A percentile compares a stretch with the other conserved stretches of the same genome.
Evolutionary conservation across 2,329 filamentous ascomycete genomes (phyloP).

Genomic region (Ascosphaera aggregata): DNA sequence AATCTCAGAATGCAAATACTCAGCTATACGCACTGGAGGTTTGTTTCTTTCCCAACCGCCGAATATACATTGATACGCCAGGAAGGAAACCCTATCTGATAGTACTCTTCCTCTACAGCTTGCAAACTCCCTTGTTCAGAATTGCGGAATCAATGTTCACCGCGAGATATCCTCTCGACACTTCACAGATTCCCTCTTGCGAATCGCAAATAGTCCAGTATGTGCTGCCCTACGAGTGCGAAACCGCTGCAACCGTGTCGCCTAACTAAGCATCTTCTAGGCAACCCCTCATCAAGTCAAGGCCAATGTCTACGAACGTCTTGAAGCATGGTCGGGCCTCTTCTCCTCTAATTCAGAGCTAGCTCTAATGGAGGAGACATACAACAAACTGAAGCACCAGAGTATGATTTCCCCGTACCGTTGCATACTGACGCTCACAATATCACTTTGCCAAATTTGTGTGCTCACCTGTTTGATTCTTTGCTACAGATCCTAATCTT

Average conservation of each 20-base stretch:
- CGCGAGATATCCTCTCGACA: slow-evolving; percentile 74
- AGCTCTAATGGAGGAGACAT: slow-evolving; percentile 94
- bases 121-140: slow-evolving; percentile 75
- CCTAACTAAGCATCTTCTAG: slow-evolving; percentile 10
- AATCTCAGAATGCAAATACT: slow-evolving; percentile 86
- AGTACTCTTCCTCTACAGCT: slow-evolving; percentile 28
- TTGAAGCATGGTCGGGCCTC: slow-evolving; percentile 93
- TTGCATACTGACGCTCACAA: background rate
- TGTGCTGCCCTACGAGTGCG: slow-evolving; percentile 5
- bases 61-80: slow-evolving; percentile 1
- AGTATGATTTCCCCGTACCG: slow-evolving; percentile 20
- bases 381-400: slow-evolving; percentile 57
- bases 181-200: slow-evolving; percentile 81
- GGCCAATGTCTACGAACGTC: slow-evolving; percentile 85
- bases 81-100: slow-evolving; percentile 1
- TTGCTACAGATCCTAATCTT: slow-evolving; percentile 56
- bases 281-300: slow-evolving; percentile 96
- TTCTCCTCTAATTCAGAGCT: slow-evolving; percentile 74
- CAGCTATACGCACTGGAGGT: slow-evolving; percentile 87
- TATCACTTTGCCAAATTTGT: slow-evolving; percentile 4
- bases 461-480: slow-evolving; percentile 6
- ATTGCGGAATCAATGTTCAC: slow-evolving; percentile 70
- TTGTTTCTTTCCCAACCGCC: slow-evolving; percentile 6
- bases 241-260: background rate
- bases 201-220: slow-evolving; percentile 66